phyloP scores from a whole-genome alignment of 257 asterid species.

The Solanum ossicruentum region DNA sequence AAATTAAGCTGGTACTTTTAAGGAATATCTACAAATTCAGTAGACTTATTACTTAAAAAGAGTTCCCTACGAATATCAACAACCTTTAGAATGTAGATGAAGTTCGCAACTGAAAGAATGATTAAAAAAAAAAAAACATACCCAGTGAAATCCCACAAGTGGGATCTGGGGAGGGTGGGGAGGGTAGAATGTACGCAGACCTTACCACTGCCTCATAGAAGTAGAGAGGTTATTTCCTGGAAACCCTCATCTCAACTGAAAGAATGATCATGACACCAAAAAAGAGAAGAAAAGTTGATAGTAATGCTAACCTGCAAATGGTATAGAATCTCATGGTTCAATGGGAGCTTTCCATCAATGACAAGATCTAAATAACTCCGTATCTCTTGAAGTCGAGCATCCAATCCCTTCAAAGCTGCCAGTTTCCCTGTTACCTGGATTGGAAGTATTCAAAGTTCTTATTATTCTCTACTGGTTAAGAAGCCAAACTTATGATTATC shows the following conservation, averaged over 20 bases:
- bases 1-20: not conserved
- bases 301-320: constrained; percentile 64
- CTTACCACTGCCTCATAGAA: too few species aligned
- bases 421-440: constrained; percentile 82
- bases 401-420: constrained; percentile 89
- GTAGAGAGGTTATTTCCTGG: too few species aligned
- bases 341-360: constrained; percentile 77
- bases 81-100: not conserved
- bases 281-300: not conserved
- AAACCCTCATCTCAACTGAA: too few species aligned
- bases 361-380: constrained; percentile 78
- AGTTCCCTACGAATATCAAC: not conserved
- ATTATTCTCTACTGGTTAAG: not conserved
- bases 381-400: constrained; percentile 83
- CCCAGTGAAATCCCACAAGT: too few species aligned
- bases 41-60: not conserved
- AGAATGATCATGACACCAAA: not conserved
- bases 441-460: not conserved
- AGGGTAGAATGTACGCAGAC: too few species aligned
- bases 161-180: too few species aligned
- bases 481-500: not conserved
- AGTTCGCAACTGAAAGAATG: not conserved
- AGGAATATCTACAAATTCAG: not conserved
- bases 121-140: too few species aligned
- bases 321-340: constrained; percentile 90